Conservation (phyloP, 306 rosid species). For the Sicyos baderoa region DNA sequence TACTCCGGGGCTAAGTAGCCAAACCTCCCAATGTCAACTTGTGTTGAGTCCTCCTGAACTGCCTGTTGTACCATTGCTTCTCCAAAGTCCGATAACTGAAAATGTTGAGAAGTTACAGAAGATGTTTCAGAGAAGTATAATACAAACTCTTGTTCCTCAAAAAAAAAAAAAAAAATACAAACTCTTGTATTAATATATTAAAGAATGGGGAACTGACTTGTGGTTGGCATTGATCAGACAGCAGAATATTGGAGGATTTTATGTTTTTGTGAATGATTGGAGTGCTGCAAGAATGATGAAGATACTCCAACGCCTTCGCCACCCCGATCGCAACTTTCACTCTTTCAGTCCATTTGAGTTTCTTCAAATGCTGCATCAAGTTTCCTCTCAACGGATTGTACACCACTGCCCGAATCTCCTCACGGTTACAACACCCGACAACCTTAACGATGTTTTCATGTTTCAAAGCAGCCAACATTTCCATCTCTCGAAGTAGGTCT, state of each 20-base stretch:
- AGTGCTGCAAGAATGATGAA: slow-evolving; percentile 40
- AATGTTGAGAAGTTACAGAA: slow-evolving; percentile 2
- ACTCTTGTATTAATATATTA: not conserved
- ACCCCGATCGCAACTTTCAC: slow-evolving; percentile 36
- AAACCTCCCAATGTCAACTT: slow-evolving; percentile 30
- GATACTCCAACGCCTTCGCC: slow-evolving; percentile 37
- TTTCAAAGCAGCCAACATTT: slow-evolving; percentile 24
- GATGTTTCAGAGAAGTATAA: not conserved
- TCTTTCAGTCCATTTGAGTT: slow-evolving; percentile 34
- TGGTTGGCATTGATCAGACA: slow-evolving; percentile 31
- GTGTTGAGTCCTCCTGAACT: slow-evolving; percentile 15
- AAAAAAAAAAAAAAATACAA: no score
- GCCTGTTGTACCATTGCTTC: slow-evolving; percentile 28
- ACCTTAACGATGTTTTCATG: slow-evolving; percentile 35
- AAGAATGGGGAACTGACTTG: slow-evolving; percentile 25
- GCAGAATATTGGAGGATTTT: slow-evolving; percentile 44
- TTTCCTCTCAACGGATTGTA: slow-evolving; percentile 32
- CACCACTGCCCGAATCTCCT: slow-evolving; percentile 31
- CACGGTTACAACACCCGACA: slow-evolving; percentile 30
- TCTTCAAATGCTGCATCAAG: slow-evolving; percentile 31
- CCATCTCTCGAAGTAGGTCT: slow-evolving; percentile 33
- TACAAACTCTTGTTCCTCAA: not conserved
- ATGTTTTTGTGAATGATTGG: slow-evolving; percentile 38
- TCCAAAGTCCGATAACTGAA: slow-evolving; percentile 45
- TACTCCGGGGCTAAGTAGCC: slow-evolving; percentile 42